Evolutionary conservation across 1,284 basidiomycete genomes (phyloP).

Genomic region (Cryptococcus wingfieldii): DNA sequence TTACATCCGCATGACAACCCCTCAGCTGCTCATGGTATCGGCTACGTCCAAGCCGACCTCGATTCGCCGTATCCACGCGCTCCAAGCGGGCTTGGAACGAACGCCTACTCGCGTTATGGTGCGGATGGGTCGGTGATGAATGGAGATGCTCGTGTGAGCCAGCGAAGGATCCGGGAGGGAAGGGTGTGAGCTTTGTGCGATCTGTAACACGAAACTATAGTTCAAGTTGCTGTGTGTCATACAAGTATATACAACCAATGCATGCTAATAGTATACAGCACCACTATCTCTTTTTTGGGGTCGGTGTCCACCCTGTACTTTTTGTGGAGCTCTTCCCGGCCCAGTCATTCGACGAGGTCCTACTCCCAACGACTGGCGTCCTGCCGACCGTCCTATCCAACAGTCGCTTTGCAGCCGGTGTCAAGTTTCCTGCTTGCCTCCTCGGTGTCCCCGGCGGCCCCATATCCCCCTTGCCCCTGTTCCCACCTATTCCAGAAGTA

Average conservation of each 20-base stretch:
- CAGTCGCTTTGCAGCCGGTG: conserved; percentile 71
- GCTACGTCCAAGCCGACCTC: conserved; percentile 31
- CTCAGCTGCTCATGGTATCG: conserved; percentile 9
- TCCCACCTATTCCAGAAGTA: conserved; percentile 8
- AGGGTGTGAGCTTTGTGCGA: conserved; percentile 12
- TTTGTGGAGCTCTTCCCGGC: conserved; percentile 57
- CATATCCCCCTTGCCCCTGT: conserved; percentile 54
- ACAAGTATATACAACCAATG: neutral
- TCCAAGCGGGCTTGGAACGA: conserved; percentile 12
- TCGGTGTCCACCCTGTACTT: conserved; percentile 74
- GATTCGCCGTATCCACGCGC: conserved; percentile 34
- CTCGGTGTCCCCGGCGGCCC: conserved; percentile 64
- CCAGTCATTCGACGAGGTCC: conserved; percentile 51
- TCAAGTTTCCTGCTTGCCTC: conserved; percentile 59
- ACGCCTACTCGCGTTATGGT: conserved; percentile 24
- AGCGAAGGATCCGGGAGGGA: conserved; percentile 23
- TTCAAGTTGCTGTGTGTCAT: neutral
- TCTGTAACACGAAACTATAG: neutral
- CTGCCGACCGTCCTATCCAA: conserved; percentile 59
- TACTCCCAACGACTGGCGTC: conserved; percentile 44
- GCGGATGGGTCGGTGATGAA: conserved; percentile 10
- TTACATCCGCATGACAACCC: neutral
- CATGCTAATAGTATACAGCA: neutral
- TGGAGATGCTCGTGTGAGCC: conserved; percentile 6
- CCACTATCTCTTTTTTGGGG: conserved; percentile 50